These are phyloP conservation scores for Yamadazyma buinensis DNA, from an alignment of 1,139 yeast species.

Conservation along the genomic window DNA sequence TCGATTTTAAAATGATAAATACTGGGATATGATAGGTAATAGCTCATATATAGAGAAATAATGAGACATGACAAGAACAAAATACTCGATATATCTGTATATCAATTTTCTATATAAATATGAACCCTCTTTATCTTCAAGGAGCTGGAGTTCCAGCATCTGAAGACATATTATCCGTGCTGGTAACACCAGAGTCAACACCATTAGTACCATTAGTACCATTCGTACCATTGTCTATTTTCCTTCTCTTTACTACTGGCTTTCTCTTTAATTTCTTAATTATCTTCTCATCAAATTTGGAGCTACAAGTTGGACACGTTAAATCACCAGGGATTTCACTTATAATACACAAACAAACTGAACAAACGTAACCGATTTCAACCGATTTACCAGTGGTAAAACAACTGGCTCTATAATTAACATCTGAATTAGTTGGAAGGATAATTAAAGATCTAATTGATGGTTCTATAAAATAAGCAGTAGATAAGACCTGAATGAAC, in stretches of 20 bases:
- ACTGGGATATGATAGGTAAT: conserved; percentile 17
- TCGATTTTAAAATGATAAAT: conserved; percentile 35
- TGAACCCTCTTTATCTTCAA: no score
- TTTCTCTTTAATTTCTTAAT: conserved; percentile 39
- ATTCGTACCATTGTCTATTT: conserved; percentile 16
- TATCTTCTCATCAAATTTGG: conserved; percentile 50
- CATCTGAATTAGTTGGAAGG: conserved; percentile 80
- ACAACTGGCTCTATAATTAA: conserved; percentile 93
- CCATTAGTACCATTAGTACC: not conserved
- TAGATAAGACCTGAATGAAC: conserved; percentile 58
- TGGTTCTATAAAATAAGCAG: conserved; percentile 83
- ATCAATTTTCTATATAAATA: no score
- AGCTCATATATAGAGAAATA: no score
- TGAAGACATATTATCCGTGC: conserved; percentile 1
- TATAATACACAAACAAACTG: conserved; percentile 83
- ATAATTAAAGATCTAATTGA: conserved; percentile 68
- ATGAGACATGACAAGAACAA: no score
- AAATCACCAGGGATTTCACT: conserved; percentile 58
- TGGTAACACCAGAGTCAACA: not conserved
- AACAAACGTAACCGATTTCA: conserved; percentile 92
- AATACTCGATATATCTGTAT: no score
- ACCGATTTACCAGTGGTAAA: conserved; percentile 84
- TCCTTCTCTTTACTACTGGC: conserved; percentile 50
- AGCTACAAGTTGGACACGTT: conserved; percentile 54
- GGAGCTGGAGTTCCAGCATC: conserved; percentile 5